A percentile compares a stretch with the other conserved stretches of the same genome.
Conservation (phyloP, 306 rosid species). For the Pyrus pyrifolia region DNA sequence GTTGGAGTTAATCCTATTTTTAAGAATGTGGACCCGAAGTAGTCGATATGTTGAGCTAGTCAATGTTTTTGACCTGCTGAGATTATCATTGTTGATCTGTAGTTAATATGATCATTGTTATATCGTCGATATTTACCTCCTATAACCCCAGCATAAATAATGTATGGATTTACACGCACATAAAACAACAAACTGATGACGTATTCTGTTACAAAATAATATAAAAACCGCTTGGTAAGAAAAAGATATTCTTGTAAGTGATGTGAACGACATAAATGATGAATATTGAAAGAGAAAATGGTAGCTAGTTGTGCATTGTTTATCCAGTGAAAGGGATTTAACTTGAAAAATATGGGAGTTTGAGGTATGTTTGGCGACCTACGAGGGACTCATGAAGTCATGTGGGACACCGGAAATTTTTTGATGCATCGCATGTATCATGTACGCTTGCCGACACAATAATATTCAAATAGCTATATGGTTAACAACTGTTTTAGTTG, state of each 20-base stretch:
- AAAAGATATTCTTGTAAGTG: too few species aligned
- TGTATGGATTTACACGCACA: too few species aligned
- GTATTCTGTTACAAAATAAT: not conserved
- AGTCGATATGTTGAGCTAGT: too few species aligned
- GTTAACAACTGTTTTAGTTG: not conserved
- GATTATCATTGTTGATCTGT: too few species aligned
- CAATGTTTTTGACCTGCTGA: too few species aligned
- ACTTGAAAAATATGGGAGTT: not conserved
- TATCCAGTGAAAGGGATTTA: not conserved
- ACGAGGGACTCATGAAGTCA: not conserved
- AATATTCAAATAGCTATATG: not conserved
- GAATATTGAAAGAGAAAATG: not conserved
- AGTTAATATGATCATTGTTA: too few species aligned
- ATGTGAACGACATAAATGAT: not conserved
- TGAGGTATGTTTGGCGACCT: not conserved
- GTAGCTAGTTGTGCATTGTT: not conserved
- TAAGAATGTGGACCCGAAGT: too few species aligned
- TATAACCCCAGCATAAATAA: too few species aligned
- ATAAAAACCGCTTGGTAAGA: not conserved
- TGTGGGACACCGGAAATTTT: slow-evolving; percentile 6
- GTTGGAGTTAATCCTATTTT: too few species aligned
- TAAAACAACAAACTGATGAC: not conserved
- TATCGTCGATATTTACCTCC: too few species aligned
- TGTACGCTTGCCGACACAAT: slow-evolving; percentile 27
- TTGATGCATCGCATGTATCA: not conserved